Conservation (phyloP, 768 basidiomycete genomes). For the Russula sp. region DNA sequence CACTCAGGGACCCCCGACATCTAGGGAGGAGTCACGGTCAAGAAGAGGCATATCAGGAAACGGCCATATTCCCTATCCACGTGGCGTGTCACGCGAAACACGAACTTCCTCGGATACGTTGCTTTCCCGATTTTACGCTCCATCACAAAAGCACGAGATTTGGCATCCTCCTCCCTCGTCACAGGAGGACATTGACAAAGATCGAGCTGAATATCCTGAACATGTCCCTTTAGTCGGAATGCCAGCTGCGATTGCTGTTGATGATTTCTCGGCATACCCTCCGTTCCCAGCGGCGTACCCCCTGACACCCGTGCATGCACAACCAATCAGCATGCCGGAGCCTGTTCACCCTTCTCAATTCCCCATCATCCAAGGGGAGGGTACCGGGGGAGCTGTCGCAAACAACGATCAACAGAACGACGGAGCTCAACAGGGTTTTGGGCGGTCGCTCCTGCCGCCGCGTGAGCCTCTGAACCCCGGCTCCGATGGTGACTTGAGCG, state of each 20-base stretch:
- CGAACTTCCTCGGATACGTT: slow-evolving; percentile 16
- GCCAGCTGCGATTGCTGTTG: slow-evolving; percentile 17
- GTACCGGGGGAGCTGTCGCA: slow-evolving; percentile 27
- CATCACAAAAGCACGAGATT: slow-evolving; percentile 43
- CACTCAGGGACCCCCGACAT: not conserved
- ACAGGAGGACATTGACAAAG: slow-evolving; percentile 41
- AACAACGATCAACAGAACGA: slow-evolving; percentile 41
- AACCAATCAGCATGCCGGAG: slow-evolving; percentile 28
- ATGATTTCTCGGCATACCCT: slow-evolving; percentile 74
- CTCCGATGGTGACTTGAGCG: slow-evolving; percentile 61
- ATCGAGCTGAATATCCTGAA: slow-evolving; percentile 29
- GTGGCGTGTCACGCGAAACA: slow-evolving; percentile 7
- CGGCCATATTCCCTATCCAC: slow-evolving; percentile 9
- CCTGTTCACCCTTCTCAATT: slow-evolving; percentile 30
- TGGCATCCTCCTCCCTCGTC: slow-evolving; percentile 61
- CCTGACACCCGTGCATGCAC: slow-evolving; percentile 54
- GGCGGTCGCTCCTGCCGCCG: slow-evolving; percentile 62
- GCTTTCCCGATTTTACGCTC: slow-evolving; percentile 18
- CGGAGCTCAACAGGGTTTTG: slow-evolving; percentile 56
- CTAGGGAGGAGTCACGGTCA: not conserved
- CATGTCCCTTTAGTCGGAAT: slow-evolving; percentile 20
- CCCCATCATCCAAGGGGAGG: slow-evolving; percentile 21
- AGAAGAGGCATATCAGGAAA: not conserved
- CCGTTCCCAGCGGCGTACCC: slow-evolving; percentile 77
- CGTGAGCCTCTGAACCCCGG: slow-evolving; percentile 58